Evolutionary conservation across 75 land plant genomes (phyloP), one percentile per base, ranked within the genome.

Genomic region (Sequoiadendron giganteum): DNA sequence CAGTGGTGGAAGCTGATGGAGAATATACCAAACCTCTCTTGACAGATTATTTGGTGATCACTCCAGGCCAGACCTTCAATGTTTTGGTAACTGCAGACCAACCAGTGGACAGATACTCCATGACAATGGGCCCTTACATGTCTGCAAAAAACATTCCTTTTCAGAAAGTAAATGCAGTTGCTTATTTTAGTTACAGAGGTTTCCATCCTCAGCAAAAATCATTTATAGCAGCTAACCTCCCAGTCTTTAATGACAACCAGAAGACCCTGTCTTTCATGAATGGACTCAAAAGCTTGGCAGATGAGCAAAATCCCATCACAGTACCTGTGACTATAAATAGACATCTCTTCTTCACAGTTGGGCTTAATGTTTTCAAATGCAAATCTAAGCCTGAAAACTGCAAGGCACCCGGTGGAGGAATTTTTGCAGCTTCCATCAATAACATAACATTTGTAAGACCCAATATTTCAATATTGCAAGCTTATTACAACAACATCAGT

Each of bases 21-120:
- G 88, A 85, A 40, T 95, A 95, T 89, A 85, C 87, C 11, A 93
- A 95, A 83, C 91, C 94, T 1, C 88, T 89, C 81, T 84, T 40
- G 0, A 86, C 88, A 14, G 90, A 89, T 58, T 80, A 82, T 77
- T 38, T 95, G 86, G 56, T 86, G 52, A 86, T 93, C 14, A 81
- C 94, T 1, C 97, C 97, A 2, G 97, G 97, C 38, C 97, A 95
- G 88, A 95, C 97, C 49, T 68, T 81, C 61, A 93, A 90, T 78
- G 94, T 93, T 34, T 93, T 94, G 72, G 79, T 94, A 65, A 91
- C 91, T 39, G 89, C 95, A 14, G 91, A 94, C 84, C 89, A 91
- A 78, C 89, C 88, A 19, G 83, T 86, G 39, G 89, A 77, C 65
- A 85, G 52, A 38, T 93, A 91, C 85, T 89, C 86, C 88, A 91